Base-by-base conservation (phyloP, 306 rosid genomes). In the Vigna angularis region DNA sequence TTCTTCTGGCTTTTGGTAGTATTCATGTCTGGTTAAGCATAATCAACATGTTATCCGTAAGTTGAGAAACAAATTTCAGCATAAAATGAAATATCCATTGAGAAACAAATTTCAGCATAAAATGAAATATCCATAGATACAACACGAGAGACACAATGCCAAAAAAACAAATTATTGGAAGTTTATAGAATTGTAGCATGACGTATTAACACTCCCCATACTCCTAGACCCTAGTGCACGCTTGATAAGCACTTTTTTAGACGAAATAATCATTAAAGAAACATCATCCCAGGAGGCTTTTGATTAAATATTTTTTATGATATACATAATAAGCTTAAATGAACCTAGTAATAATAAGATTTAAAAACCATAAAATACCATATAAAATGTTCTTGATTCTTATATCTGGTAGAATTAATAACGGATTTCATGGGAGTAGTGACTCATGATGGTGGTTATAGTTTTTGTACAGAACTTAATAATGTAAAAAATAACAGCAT, bases 1-100 rank as follows among this genome's bases (percentile, higher is more conserved):
- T 86, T 96, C 99, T 3, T 90, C 99, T 32, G 92, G 88, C 84
- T 85, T 91, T 88, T 96, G 99, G 88, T 90, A 96, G 87, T 63
- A 89, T 79, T 93, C 99, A 83, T 96, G 97, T 85, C 99, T 96
- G 89, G 78, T 66, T 70, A 34, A 48, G 70, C 75, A 86, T 44
- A 51, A 74, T 36, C 65, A 82, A 61, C 51, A 71, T 22, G 75
- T 70, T 51, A 72, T 17, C 57, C 77, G 42, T 24, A 20, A 48
- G 40, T 78, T 72, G 61, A 80, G 58, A 71, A 28, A 62, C 47
- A 32, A 81, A 44, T 48, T 30, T 48, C 42, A 16, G 62, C 56
- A n/a, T 51, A 70, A 53, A 66, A 51, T 72, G 44, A n/a, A n/a
- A n/a, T n/a, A n/a, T n/a, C n/a, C n/a, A n/a, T 78, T 72, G 61